Evolutionary conservation across 139 green algal genomes (phyloP).

Genomic region (Pleodorina starrii): DNA sequence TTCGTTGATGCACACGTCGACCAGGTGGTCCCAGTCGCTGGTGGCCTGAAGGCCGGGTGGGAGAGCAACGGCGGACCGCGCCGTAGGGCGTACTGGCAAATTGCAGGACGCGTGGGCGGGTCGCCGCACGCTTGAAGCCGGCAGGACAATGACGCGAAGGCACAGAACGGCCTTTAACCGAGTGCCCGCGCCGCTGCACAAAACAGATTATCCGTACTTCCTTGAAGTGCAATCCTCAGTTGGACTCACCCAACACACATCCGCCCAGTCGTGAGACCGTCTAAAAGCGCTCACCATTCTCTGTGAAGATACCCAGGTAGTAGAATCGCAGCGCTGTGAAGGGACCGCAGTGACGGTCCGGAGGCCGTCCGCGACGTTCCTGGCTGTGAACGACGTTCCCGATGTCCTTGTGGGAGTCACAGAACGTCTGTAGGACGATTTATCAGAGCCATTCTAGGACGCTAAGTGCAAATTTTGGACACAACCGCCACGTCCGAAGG

Average conservation of each 20-base stretch:
- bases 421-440: no score
- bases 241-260: constrained; percentile 1
- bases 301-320: neutral
- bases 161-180: no score
- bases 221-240: neutral
- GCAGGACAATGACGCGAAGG: no score
- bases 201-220: no score
- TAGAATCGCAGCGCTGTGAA: neutral
- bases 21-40: neutral
- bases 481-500: constrained; percentile 1
- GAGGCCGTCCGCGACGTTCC: neutral
- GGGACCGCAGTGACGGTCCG: neutral
- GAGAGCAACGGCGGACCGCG: neutral
- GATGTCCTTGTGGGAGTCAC: no score
- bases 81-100: constrained; percentile 20
- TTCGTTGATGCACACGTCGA: neutral
- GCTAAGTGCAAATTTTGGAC: neutral
- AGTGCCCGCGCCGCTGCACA: no score
- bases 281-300: neutral
- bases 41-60: neutral
- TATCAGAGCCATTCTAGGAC: neutral
- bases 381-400: neutral
- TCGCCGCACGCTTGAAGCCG: no score
- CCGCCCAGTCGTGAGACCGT: neutral
- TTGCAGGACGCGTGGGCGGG: no score